Percentiles rank a stretch among this genome's conserved stretches.
These are phyloP conservation scores for Dactylis glomerata DNA, from an alignment of 176 grass and related monocot genomes.

Conservation along the genomic window DNA sequence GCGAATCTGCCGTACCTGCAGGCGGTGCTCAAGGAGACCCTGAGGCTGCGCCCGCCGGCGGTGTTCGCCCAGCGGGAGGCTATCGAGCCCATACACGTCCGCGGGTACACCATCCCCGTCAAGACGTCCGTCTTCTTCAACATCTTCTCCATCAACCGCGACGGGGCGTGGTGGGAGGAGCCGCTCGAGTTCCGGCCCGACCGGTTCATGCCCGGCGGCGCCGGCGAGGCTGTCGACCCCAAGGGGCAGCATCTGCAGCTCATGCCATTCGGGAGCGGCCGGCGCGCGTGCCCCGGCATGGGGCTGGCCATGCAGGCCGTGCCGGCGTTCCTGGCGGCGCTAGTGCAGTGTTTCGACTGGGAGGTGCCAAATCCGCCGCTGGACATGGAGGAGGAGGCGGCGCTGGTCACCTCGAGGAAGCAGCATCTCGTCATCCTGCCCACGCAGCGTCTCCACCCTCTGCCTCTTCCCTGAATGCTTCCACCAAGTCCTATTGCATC, in stretches of 20 bases:
- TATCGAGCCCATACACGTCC: not conserved
- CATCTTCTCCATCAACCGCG: not conserved
- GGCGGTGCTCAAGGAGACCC: conserved; percentile 6
- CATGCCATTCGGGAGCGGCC: conserved; percentile 70
- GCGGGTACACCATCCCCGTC: not conserved
- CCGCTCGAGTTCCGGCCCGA: conserved; percentile 73
- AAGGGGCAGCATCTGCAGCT: conserved; percentile 61
- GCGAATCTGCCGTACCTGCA: conserved; percentile 10
- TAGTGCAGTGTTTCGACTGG: conserved; percentile 83
- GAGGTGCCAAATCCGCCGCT: conserved; percentile 1
- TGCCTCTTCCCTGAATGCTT: conserved; percentile 20
- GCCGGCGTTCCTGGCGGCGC: conserved; percentile 43
- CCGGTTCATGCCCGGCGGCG: conserved; percentile 46
- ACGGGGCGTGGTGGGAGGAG: conserved; percentile 34
- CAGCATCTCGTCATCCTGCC: conserved; percentile 42
- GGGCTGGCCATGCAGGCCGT: conserved; percentile 52
- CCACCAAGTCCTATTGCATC: not conserved
- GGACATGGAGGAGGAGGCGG: conserved; percentile 60
- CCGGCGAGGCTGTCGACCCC: conserved; percentile 31
- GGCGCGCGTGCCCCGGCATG: conserved; percentile 68
- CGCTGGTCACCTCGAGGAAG: conserved; percentile 36
- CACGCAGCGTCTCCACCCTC: conserved; percentile 32
- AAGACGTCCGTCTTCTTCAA: conserved; percentile 4
- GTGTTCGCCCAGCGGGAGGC: conserved; percentile 6
- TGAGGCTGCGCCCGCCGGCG: not conserved